Percentiles rank a stretch among this genome's conserved stretches.
Evolutionary conservation across 164 flowering plant species (phyloP).

Genomic region (Chimonanthus praecox): DNA sequence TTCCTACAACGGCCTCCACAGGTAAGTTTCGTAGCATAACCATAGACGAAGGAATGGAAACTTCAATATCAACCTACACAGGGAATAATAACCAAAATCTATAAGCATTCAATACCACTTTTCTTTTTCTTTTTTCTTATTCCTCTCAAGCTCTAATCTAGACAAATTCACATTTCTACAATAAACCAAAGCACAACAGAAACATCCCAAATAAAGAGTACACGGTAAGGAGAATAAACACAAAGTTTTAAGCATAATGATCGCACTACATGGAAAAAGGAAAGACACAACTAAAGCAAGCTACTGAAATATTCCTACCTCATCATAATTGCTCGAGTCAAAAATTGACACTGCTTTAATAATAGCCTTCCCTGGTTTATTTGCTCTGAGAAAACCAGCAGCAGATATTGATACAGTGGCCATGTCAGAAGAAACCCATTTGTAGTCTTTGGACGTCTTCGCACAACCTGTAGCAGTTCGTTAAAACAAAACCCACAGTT

Average conservation of each 20-base stretch:
- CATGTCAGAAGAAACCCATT: constrained; percentile 83
- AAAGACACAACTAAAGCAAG: constrained; percentile 4
- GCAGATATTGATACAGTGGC: constrained; percentile 57
- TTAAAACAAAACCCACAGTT: constrained; percentile 1
- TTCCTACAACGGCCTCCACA: constrained; percentile 78
- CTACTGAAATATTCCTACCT: constrained; percentile 39
- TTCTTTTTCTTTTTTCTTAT: not conserved
- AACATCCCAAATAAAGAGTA: not conserved
- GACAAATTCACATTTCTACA: not conserved
- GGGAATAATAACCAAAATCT: not conserved
- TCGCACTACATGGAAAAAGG: not conserved
- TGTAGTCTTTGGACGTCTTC: constrained; percentile 53
- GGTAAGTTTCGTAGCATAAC: constrained; percentile 67
- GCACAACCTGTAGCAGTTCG: constrained; percentile 60
- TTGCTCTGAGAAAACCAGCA: constrained; percentile 71
- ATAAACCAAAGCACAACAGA: too few relatives aligned
- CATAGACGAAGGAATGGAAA: constrained; percentile 70
- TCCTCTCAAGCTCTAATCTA: not conserved
- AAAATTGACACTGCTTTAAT: constrained; percentile 67
- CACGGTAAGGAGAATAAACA: not conserved
- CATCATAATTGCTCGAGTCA: constrained; percentile 75
- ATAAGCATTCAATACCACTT: not conserved
- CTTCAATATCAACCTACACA: constrained; percentile 60
- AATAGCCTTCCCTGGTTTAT: constrained; percentile 74
- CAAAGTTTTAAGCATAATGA: not conserved